A percentile compares a stretch with the other conserved stretches of the same genome.
phyloP scores from a whole-genome alignment of 2,329 filamentous ascomycete genomes.

The Teratosphaeria nubilosa region DNA sequence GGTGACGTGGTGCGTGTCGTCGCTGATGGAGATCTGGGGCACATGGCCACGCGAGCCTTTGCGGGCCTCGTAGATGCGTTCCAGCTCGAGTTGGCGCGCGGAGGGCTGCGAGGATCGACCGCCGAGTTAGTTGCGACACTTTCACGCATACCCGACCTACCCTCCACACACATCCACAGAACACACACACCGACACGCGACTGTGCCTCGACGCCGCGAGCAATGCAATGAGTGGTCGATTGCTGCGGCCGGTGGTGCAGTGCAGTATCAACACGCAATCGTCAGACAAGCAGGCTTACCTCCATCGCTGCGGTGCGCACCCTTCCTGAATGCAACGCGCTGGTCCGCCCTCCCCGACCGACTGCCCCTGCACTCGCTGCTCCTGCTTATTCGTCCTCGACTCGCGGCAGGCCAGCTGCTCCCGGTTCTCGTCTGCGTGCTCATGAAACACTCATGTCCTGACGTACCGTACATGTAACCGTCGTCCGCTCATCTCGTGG shows the following conservation, averaged over 20 bases:
- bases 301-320: neutral
- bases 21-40: slow-evolving; percentile 62
- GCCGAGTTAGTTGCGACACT: neutral
- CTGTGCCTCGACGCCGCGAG: neutral
- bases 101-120: slow-evolving; percentile 23
- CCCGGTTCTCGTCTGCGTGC: neutral
- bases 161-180: neutral
- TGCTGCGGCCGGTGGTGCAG: neutral
- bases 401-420: neutral
- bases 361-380: neutral
- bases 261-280: neutral
- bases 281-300: neutral
- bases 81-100: slow-evolving; percentile 35
- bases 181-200: neutral
- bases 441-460: neutral
- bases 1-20: slow-evolving; percentile 87
- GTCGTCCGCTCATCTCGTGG: neutral
- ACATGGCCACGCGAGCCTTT: slow-evolving; percentile 40
- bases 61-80: slow-evolving; percentile 24
- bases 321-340: neutral
- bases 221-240: neutral
- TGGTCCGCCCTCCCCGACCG: neutral
- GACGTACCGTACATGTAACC: too few species aligned
- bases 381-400: neutral
- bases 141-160: too few species aligned